Evolutionary conservation across 73 alveolate species (phyloP), one percentile per base, ranked within the genome.

Genomic region (Paramecium sexaurelia): DNA sequence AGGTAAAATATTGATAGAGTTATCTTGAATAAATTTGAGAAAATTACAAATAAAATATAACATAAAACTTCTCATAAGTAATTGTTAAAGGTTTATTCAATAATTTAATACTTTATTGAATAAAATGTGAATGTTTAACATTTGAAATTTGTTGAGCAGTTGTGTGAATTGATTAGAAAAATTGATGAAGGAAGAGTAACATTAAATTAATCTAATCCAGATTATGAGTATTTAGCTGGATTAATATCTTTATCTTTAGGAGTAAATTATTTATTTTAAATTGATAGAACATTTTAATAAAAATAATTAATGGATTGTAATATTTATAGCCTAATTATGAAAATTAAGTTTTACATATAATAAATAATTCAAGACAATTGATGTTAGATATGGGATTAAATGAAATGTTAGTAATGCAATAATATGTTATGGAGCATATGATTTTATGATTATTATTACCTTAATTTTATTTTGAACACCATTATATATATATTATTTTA

Each of bases 391-490:
- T 61, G 26, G 83, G 83, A 61, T 61, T 61, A 61, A 10, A 61
- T 61, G 83, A 61, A 32, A 61, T 61, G 83, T 6, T 61, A 22
- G 83, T 61, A 19, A 61, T 61, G 83, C 17, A 61, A 32, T 32
- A 61, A 24, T 20, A 26, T 29, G 83, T 61, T 61, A 19, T 24
- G 19, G 83, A 61, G 43, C 47, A 32, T 3, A 61, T 61, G 26
- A 61, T 61, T 61, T 61, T 61, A 61, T 61, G 83, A 61, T 61
- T 61, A 61, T 61, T 61, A 32, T 61, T 29, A 61, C 43, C 83
- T 61, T 61, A 51, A 29, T 61, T 61, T 61, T 61, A 61, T 61
- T 55, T 56, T 61, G 83, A 61, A 61, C 83, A 61, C 83, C 83
- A 61, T 41, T 61, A 61, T 61, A 22, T 13, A 61, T 61, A n/a